A percentile compares a stretch with the other conserved stretches of the same genome.
phyloP scores from a whole-genome alignment of 805 yeast species.

The Ogataea thermomethanolica region DNA sequence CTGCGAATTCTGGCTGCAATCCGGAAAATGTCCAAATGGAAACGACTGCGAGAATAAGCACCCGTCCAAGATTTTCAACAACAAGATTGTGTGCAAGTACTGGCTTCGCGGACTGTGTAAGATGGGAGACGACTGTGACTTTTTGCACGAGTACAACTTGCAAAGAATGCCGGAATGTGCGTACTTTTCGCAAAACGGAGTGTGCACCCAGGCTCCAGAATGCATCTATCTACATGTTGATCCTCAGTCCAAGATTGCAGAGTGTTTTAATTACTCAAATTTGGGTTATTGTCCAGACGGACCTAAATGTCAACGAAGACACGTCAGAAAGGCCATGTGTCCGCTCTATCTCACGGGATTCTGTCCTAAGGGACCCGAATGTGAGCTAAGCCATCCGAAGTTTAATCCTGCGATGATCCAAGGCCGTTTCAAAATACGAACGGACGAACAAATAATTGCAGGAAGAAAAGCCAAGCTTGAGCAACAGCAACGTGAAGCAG shows the following conservation, averaged over 20 bases:
- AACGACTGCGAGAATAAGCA: constrained; percentile 85
- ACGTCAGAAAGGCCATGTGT: constrained; percentile 72
- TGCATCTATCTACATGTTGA: constrained; percentile 91
- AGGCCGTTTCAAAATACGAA: constrained; percentile 42
- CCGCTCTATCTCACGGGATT: constrained; percentile 83
- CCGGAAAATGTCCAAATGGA: constrained; percentile 74
- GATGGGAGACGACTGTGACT: constrained; percentile 95
- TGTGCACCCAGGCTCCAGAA: constrained; percentile 90
- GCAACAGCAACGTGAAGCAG: constrained; percentile 21
- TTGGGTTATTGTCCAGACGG: constrained; percentile 93
- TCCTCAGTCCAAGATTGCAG: constrained; percentile 84
- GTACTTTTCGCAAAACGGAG: constrained; percentile 76
- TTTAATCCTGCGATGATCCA: constrained; percentile 48
- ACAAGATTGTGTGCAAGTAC: constrained; percentile 93
- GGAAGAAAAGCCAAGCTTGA: constrained; percentile 26
- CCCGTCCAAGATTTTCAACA: constrained; percentile 53
- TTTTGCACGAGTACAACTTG: constrained; percentile 88
- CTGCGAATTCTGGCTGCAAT: constrained; percentile 67
- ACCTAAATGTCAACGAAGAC: constrained; percentile 78
- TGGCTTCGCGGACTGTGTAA: constrained; percentile 97
- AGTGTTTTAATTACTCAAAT: constrained; percentile 72
- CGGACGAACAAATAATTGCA: constrained; percentile 37
- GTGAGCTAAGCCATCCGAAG: constrained; percentile 81
- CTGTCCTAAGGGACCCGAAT: constrained; percentile 83
- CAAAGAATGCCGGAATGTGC: constrained; percentile 97